Base-by-base conservation (phyloP, 1,139 yeast species). In the Lodderomyces jiufengensis region DNA sequence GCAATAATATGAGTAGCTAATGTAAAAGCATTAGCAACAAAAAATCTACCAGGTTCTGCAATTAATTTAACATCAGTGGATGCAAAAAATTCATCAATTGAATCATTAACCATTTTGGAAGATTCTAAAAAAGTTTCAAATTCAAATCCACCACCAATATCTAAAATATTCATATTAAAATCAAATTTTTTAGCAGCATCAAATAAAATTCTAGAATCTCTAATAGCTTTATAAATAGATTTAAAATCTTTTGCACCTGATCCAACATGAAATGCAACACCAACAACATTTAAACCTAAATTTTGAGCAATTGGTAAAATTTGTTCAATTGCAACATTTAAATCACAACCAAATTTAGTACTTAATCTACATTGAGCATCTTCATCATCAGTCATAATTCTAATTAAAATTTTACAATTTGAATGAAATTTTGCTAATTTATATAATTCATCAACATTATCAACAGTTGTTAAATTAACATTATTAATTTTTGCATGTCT, bases 241-340 rank as follows among this genome's bases (percentile, higher is more conserved):
- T 66, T 61, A 42, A 81, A 75, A 55, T 87, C 95, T 40, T 76
- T 77, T 18, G 96, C 94, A 31, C 97, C 97, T 2, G 95, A 84
- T 1, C 98, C 98, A 41, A 90, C 88, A 57, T 92, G 98, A 74
- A 92, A 92, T 7, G 96, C 90, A 27, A 88, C 92, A 31, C 98
- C 98, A 21, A 66, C 77, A 27, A 90, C 74, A 39, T 76, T 63
- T 49, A 92, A 69, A 2, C 67, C 77, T 40, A 87, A 63, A 38
- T 72, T 70, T 41, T 71, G 64, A 26, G 95, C 94, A 42, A 73
- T 59, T 5, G 75, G 70, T 47, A 92, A 69, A 51, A 92, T 66
- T 38, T 62, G 65, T 21, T 63, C 54, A 31, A 67, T 50, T 2
- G 87, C 83, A 11, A 71, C 66, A 7, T 65, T 60, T 45, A 84